Evolutionary conservation across 2,329 filamentous ascomycete genomes (phyloP).

Genomic region (Sclerotinia glacialis): DNA sequence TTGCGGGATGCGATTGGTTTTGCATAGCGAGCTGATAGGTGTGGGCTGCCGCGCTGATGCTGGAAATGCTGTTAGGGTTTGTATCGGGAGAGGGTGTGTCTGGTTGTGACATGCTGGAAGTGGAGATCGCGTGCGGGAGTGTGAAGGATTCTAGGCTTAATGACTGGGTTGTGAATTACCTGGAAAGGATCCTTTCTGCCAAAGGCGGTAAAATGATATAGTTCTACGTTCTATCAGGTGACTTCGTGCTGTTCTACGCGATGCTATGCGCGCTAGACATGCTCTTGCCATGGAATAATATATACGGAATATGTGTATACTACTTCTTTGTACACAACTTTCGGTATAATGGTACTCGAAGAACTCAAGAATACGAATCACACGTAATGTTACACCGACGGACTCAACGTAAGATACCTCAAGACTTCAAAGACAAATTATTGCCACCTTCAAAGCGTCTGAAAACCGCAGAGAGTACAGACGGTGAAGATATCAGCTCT

Average conservation of each 20-base stretch:
- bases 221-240: neutral
- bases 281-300: neutral
- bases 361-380: conserved; percentile 22
- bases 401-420: conserved; percentile 32
- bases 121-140: conserved; percentile 7
- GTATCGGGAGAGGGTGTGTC: conserved; percentile 22
- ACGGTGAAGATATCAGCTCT: conserved; percentile 22
- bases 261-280: neutral
- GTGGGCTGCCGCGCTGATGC: conserved; percentile 33
- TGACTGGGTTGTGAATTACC: conserved; percentile 9
- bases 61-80: conserved; percentile 23
- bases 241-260: conserved; percentile 8
- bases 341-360: conserved; percentile 29
- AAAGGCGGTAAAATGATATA: neutral
- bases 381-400: conserved; percentile 33
- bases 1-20: conserved; percentile 29
- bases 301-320: neutral
- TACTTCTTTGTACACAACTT: neutral
- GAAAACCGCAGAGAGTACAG: conserved; percentile 33
- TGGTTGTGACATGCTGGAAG: conserved; percentile 29
- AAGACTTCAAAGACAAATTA: conserved; percentile 30
- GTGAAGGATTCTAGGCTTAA: conserved; percentile 1
- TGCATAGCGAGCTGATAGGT: conserved; percentile 35
- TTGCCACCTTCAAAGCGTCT: conserved; percentile 35
- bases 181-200: conserved; percentile 8